Base-by-base conservation (phyloP, 306 rosid genomes). In the Vigna mungo region DNA sequence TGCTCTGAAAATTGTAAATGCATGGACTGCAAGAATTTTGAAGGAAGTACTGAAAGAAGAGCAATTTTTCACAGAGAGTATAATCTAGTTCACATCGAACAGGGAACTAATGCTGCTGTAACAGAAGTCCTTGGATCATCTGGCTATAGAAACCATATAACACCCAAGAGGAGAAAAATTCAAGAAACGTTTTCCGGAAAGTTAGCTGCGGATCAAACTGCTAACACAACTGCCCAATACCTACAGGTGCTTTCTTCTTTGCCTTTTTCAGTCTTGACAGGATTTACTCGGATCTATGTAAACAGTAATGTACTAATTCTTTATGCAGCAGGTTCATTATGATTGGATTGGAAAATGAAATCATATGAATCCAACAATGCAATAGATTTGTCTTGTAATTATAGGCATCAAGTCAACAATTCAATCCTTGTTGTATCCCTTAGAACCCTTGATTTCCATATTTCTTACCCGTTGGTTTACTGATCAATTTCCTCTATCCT, bases 1-100 rank as follows among this genome's bases (percentile, higher is more conserved):
- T 91, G 95, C 81, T 91, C 96, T 74, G 93, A 87, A 88, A 89
- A 89, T 76, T 93, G 94, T 83, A 90, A 82, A 88, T 93, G 94
- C 84, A 41, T 79, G 73, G 92, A 84, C 78, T 93, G 96, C 92
- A 92, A 92, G 86, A 88, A 88, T 84, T 86, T 84, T 86, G 97
- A 89, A 68, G 94, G 87, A 82, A 89, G 87, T 77, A 82, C 85
- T 4, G 91, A 85, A 84, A 78, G 90, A 84, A 89, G 82, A 34
- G 76, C 82, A 71, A 54, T 86, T 46, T 86, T 80, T 72, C 89
- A 78, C 39, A 91, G 78, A 72, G 88, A 85, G 68, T 72, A 71
- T 61, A 74, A 66, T 79, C 44, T 78, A 36, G 44, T 74, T 78
- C 74, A 67, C 83, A n/a, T 84, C 79, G 88, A 82, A 86, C 90